A percentile compares a stretch with the other conserved stretches of the same genome.
These are phyloP conservation scores for Scedosporium boydii DNA, from an alignment of 2,329 filamentous ascomycete genomes.

Conservation along the genomic window DNA sequence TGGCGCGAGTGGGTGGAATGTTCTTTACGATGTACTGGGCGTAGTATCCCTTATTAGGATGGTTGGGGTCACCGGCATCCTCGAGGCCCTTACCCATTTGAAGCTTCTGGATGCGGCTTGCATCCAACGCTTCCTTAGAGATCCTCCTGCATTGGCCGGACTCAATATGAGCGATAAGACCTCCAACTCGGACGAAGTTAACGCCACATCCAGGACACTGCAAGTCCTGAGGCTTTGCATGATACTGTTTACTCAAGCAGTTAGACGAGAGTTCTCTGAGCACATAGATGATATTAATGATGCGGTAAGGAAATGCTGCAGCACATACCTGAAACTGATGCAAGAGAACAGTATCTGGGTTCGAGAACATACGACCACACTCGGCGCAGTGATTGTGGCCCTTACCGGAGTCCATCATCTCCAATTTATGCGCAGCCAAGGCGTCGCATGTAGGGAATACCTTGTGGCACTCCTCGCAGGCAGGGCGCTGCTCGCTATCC, in stretches of 20 bases:
- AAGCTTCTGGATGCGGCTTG: constrained; percentile 25
- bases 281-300: neutral
- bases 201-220: constrained; percentile 23
- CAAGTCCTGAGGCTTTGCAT: constrained; percentile 9
- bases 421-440: neutral
- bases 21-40: constrained; percentile 11
- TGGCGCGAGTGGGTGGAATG: too few relatives aligned
- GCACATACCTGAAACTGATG: constrained; percentile 26
- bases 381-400: constrained; percentile 18
- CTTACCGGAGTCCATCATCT: neutral
- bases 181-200: constrained; percentile 25
- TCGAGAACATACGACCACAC: constrained; percentile 19
- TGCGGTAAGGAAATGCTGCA: neutral
- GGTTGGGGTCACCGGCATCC: neutral
- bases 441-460: neutral
- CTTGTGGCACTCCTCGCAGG: constrained; percentile 3
- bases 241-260: neutral
- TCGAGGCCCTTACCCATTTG: constrained; percentile 22
- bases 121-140: constrained; percentile 19
- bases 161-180: constrained; percentile 37
- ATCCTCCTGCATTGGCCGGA: constrained; percentile 27
- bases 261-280: too few relatives aligned
- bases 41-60: constrained; percentile 8
- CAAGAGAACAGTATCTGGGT: constrained; percentile 14
- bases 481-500: neutral